Percentiles rank a stretch among this genome's conserved stretches.
Conservation (phyloP, 306 rosid genomes). For the Purshia tridentata region DNA sequence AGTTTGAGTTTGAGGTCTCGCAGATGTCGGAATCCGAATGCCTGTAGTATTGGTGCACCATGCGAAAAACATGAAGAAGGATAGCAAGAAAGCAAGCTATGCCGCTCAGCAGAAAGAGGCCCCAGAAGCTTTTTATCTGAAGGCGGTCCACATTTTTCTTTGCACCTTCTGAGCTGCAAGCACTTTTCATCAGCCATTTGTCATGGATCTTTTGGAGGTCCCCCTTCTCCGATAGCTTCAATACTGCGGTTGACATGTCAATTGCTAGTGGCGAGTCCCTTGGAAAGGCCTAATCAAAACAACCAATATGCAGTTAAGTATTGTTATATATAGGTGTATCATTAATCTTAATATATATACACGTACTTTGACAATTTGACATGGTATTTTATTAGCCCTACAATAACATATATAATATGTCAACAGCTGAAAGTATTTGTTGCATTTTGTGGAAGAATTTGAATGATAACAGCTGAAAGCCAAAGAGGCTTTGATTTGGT, state of each 20-base stretch:
- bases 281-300: slow-evolving; percentile 51
- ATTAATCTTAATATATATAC: too few species aligned
- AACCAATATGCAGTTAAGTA: not conserved
- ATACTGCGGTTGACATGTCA: slow-evolving; percentile 28
- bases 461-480: not conserved
- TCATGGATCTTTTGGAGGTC: slow-evolving; percentile 34
- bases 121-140: slow-evolving; percentile 29
- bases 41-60: slow-evolving; percentile 13
- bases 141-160: slow-evolving; percentile 29
- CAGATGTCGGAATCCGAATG: not conserved
- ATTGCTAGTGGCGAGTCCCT: slow-evolving; percentile 67
- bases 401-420: too few species aligned
- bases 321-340: not conserved
- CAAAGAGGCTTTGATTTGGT: too few species aligned
- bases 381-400: too few species aligned
- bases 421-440: not conserved
- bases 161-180: slow-evolving; percentile 35
- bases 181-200: slow-evolving; percentile 32
- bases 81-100: slow-evolving; percentile 27
- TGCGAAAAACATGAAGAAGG: slow-evolving; percentile 13
- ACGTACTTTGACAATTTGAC: too few species aligned
- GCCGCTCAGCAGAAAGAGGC: slow-evolving; percentile 29
- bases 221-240: slow-evolving; percentile 30
- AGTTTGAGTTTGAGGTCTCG: not conserved
- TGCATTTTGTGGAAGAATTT: slow-evolving; percentile 5